Evolutionary conservation across 2,329 filamentous ascomycete genomes (phyloP).

Genomic region (Microthyrium microscopicum): DNA sequence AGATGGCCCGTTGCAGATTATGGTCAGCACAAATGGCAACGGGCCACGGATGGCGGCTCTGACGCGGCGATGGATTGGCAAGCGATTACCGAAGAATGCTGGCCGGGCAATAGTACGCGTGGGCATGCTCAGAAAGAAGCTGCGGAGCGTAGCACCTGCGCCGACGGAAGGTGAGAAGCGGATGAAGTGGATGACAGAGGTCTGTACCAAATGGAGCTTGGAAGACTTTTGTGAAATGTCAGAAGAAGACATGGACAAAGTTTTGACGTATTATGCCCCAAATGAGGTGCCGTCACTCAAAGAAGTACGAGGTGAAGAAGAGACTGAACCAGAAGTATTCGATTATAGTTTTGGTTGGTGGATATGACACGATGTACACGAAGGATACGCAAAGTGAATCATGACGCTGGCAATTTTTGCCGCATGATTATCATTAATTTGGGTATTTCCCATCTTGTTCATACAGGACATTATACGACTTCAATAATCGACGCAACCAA

Average conservation of each 20-base stretch:
- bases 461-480: conserved; percentile 8
- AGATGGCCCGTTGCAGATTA: conserved; percentile 89
- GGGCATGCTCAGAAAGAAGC: conserved; percentile 59
- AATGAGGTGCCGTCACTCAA: conserved; percentile 26
- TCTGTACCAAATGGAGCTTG: conserved; percentile 75
- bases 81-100: conserved; percentile 56
- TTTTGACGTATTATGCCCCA: conserved; percentile 58
- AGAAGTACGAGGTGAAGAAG: conserved; percentile 23
- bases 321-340: conserved; percentile 22
- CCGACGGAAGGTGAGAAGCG: conserved; percentile 63
- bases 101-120: conserved; percentile 77
- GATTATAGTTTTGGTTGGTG: conserved; percentile 31
- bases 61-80: conserved; percentile 68
- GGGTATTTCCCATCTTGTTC: no score
- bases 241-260: conserved; percentile 62
- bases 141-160: conserved; percentile 60
- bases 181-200: conserved; percentile 89
- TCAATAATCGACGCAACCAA: conserved; percentile 19
- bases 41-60: conserved; percentile 81
- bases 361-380: background rate
- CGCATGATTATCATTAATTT: no score
- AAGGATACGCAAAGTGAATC: background rate
- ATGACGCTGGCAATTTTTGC: no score
- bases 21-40: conserved; percentile 97
- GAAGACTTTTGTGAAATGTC: conserved; percentile 71